These are phyloP conservation scores for Coemansia sp. DNA, from an alignment of 192 early-diverging fungal genomes.

Conservation along the genomic window DNA sequence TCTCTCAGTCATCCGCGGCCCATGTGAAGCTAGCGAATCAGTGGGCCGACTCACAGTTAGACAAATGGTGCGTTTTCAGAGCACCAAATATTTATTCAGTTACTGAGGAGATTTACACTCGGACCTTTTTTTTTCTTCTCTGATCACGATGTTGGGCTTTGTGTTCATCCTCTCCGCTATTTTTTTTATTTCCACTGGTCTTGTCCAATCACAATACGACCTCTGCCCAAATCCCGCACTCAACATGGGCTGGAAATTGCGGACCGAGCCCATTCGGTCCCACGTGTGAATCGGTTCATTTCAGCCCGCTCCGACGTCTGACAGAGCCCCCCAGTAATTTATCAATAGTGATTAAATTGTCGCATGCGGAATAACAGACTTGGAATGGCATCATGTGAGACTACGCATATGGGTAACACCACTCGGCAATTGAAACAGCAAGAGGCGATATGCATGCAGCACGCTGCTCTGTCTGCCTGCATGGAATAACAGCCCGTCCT, in stretches of 20 bases:
- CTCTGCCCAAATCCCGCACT: background rate
- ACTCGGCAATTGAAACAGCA: background rate
- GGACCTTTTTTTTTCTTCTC: background rate
- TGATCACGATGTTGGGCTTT: background rate
- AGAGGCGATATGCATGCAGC: background rate
- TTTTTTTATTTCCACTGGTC: background rate
- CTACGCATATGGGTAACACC: background rate
- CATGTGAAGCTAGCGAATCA: background rate
- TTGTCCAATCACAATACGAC: background rate
- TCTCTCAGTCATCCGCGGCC: background rate
- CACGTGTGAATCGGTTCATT: background rate
- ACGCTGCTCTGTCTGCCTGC: conserved; percentile 2
- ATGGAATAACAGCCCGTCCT: background rate
- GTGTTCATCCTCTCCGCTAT: conserved; percentile 4
- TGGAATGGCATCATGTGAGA: background rate
- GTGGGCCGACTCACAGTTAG: background rate
- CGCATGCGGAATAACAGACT: background rate
- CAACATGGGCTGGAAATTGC: background rate
- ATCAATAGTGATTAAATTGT: background rate
- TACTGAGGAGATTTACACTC: background rate
- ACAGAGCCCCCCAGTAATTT: background rate
- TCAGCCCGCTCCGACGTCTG: background rate
- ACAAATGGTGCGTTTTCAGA: background rate
- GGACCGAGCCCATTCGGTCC: background rate
- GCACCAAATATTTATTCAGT: background rate